Base-by-base conservation (phyloP, 306 rosid genomes). In the Ormosia semicastrata region DNA sequence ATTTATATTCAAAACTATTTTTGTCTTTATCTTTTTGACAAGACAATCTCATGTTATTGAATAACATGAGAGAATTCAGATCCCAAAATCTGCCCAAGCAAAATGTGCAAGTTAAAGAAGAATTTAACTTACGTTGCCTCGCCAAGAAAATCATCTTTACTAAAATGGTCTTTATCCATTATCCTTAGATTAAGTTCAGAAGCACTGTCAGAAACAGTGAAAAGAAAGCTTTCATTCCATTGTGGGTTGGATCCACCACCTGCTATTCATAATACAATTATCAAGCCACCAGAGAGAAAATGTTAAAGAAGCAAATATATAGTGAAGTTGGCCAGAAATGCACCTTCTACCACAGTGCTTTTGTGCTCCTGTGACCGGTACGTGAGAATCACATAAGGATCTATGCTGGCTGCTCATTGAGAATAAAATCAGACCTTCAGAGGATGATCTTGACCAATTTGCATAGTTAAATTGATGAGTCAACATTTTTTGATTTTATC, bases 161-260 rank as follows among this genome's bases (percentile, higher is more conserved):
- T 78, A 63, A 39, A 78, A n/a, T 75, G 78, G 29, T 85, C 87
- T 70, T 85, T 87, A 11, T 85, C 88, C 90, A 82, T 85, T 37
- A 87, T 71, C 83, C 14, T 85, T 12, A 85, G 67, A 29, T 6
- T 63, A 29, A 85, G 87, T 29, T 87, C 85, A 67, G 78, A 79
- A n/a, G 76, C 53, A 64, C 60, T 68, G 40, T 79, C 88, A 63
- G 80, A 78, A 39, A 87, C 52, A 69, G 86, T 87, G 84, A 87
- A 87, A 69, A 84, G 83, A 82, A 87, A 87, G 34, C 30, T 87
- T 75, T 87, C 86, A 75, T 87, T 82, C 88, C 90, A 87, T 39
- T 79, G 77, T 32, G 90, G 85, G 41, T 78, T 76, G 53, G 86
- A 82, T 87, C 88, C 90, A 64, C 53, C 66, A 69, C 59, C 90